Evolutionary conservation across 1,284 basidiomycete genomes (phyloP), one percentile per base, ranked within the genome.

Genomic region (Fomitopsis schrenkii): DNA sequence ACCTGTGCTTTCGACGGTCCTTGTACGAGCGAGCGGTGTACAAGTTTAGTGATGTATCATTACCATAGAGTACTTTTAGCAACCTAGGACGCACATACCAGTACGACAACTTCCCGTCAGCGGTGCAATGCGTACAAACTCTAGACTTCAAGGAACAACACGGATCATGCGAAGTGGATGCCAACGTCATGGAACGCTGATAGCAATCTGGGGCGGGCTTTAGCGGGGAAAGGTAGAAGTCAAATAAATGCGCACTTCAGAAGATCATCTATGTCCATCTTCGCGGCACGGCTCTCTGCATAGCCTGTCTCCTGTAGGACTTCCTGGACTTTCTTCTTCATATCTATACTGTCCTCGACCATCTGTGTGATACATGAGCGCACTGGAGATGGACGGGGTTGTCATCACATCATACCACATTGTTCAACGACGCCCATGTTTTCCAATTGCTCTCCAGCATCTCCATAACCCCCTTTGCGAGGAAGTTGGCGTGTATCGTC

Each of bases 371-470:
- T 6, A 17, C 15, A 6, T 19, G 26, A 33, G 15, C 44, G 45
- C 15, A 12, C 45, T 28, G 42, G 8, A 38, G 26, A 36, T 48
- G 58, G 5, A 14, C 2, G 10, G 19, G 28, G 38, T n/a, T 5
- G 3, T 36, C 9, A 28, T 19, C 36, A 22, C 10, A 35, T 76
- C 80, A 63, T 65, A 91, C 92, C 81, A 84, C 82, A 67, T 90
- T 83, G 65, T 90, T 88, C 70, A 93, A 83, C 3, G 94, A 86
- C 70, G 93, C 91, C 91, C 94, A 97, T n/a, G 95, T 97, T 75
- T 88, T 87, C 82, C 93, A 93, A 74, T 98, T 99, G 70, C 86
- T 86, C 76, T 98, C 96, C 64, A 98, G 76, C 91, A 99, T 93
- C 68, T 96, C 93, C 71, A 93, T 83, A 14, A 99, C 95, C 3